Percentiles rank a stretch among this genome's conserved stretches.
Evolutionary conservation across 495 filamentous ascomycete species (phyloP).

Genomic region (Aspergillus mulundensis): DNA sequence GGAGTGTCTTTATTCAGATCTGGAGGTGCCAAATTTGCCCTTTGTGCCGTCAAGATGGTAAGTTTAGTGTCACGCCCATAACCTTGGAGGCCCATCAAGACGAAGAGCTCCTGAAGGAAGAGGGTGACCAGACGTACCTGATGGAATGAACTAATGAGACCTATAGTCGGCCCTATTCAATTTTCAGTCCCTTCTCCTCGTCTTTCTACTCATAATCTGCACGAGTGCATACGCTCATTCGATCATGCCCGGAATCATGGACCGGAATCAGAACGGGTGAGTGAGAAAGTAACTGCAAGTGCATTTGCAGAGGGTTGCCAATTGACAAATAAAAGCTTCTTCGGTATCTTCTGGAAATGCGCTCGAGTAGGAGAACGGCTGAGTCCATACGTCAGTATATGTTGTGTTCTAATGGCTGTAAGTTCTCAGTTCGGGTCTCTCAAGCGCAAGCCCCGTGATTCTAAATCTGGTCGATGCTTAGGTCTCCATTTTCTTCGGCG

Average conservation of each 20-base stretch:
- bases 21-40: neutral
- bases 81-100: neutral
- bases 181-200: constrained; percentile 89
- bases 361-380: constrained; percentile 89
- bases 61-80: constrained; percentile 5
- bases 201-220: constrained; percentile 92
- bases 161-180: constrained; percentile 94
- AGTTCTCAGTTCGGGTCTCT: constrained; percentile 30
- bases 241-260: constrained; percentile 86
- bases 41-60: constrained; percentile 18
- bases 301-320: neutral
- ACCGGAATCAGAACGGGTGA: constrained; percentile 87
- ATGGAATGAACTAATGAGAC: constrained; percentile 7
- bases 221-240: constrained; percentile 90
- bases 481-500: constrained; percentile 45
- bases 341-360: constrained; percentile 95
- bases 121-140: neutral
- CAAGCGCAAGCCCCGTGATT: neutral
- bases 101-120: neutral
- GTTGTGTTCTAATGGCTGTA: constrained; percentile 93
- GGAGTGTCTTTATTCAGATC: neutral
- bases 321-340: constrained; percentile 50
- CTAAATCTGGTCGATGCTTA: constrained; percentile 16
- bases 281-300: constrained; percentile 41
- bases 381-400: constrained; percentile 93